Evolutionary conservation across 345 rosid species (phyloP).

Genomic region (Populus nigra): DNA sequence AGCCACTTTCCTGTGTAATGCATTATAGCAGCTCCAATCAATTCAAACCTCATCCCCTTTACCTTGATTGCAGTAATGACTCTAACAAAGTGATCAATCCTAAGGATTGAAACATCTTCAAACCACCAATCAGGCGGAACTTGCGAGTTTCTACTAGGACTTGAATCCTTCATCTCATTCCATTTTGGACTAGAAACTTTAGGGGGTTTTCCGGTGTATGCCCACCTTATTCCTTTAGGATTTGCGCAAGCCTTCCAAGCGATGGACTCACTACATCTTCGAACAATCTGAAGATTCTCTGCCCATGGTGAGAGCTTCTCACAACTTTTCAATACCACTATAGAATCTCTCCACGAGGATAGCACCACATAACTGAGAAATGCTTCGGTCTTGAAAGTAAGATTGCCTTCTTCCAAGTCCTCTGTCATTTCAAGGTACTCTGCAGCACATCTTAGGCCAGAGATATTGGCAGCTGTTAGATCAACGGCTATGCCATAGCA

Average conservation of each 20-base stretch:
- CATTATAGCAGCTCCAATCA: slow-evolving; percentile 81
- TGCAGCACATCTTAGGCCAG: slow-evolving; percentile 84
- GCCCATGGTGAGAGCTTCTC: slow-evolving; percentile 97
- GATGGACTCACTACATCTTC: slow-evolving; percentile 93
- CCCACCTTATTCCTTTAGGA: slow-evolving; percentile 93
- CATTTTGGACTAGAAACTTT: slow-evolving; percentile 79
- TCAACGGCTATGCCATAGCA: slow-evolving; percentile 93
- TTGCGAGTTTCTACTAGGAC: slow-evolving; percentile 70
- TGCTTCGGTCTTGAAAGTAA: slow-evolving; percentile 95
- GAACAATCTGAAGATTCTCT: slow-evolving; percentile 89
- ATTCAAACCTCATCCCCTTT: slow-evolving; percentile 90
- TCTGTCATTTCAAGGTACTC: slow-evolving; percentile 99
- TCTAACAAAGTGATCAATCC: slow-evolving; percentile 92
- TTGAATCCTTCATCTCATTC: slow-evolving; percentile 70
- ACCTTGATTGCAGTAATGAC: slow-evolving; percentile 94
- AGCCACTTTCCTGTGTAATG: slow-evolving; percentile 93
- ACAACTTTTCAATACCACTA: slow-evolving; percentile 80
- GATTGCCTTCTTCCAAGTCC: slow-evolving; percentile 95
- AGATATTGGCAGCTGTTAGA: slow-evolving; percentile 85
- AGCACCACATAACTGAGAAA: slow-evolving; percentile 92
- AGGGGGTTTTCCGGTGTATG: slow-evolving; percentile 69
- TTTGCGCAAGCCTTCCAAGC: slow-evolving; percentile 99
- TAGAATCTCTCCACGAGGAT: slow-evolving; percentile 97
- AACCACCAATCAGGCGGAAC: slow-evolving; percentile 99
- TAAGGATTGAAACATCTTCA: slow-evolving; percentile 87